Evolutionary conservation across 2,329 filamentous ascomycete genomes (phyloP), one percentile per base, ranked within the genome.

Genomic region (Elsinoe necatrix): DNA sequence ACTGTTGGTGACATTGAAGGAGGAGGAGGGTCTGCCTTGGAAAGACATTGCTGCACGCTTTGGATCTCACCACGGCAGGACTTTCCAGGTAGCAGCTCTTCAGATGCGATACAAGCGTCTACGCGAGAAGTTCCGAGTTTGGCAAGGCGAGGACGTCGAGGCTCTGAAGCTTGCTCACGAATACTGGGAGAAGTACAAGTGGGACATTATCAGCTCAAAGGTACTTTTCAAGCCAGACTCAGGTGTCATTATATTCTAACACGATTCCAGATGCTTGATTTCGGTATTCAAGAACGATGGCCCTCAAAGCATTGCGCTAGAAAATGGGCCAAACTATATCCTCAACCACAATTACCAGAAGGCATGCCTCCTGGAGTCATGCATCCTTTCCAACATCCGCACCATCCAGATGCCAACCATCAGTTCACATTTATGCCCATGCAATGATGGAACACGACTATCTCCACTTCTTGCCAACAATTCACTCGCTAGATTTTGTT

Each of bases 41-140:
- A 80, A 80, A 63, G 77, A 79, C 57, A 79, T 80, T 58, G 75
- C 75, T 7, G 68, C 70, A 5, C 73, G 74, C 20, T 79, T 79
- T 64, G 70, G 75, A 56, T 70, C 69, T 11, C 75, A 78, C 27
- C 67, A 74, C 25, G 75, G 75, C 57, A 75, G 77, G 62, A 69
- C 66, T 3, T 74, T 76, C 59, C 74, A 78, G 60, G 75, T 79
- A 50, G 75, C 77, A 3, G 75, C 77, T 6, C 67, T 80, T 29
- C 77, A 80, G 62, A 80, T 80, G 77, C 75, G 76, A 18, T 72
- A 77, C 61, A 79, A 78, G 64, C 70, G 77, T 35, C 67, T 80
- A 35, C 68, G 75, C 16, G 76, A 79, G 62, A 71, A 75, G 47
- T 72, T 77, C 65, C 72, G 77, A 20, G 68, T 73, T 1, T 80